Conservation (phyloP, 805 yeast species). For the Schwanniomyces sp. region DNA sequence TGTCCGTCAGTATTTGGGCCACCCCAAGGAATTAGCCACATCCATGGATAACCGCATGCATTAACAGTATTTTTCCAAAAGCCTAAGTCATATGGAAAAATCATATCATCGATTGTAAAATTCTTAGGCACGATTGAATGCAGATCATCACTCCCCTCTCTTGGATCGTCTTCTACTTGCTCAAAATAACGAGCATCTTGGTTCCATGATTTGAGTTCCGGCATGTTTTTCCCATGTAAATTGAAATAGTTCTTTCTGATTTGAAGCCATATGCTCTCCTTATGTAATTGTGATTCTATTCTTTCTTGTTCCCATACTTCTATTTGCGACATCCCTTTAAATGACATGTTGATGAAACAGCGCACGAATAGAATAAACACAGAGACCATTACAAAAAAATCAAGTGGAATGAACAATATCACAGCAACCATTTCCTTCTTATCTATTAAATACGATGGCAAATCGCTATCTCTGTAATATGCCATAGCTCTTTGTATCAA, state of each 20-base stretch:
- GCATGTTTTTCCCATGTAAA: slow-evolving; percentile 42
- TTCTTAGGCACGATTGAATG: slow-evolving; percentile 26
- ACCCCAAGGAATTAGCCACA: slow-evolving; percentile 76
- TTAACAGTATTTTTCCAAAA: slow-evolving; percentile 50
- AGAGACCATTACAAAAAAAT: slow-evolving; percentile 59
- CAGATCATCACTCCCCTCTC: slow-evolving; percentile 4
- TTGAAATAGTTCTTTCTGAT: slow-evolving; percentile 44
- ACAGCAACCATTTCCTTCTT: slow-evolving; percentile 55
- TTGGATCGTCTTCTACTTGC: not conserved
- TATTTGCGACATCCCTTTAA: slow-evolving; percentile 80
- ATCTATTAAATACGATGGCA: slow-evolving; percentile 58
- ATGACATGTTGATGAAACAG: slow-evolving; percentile 53
- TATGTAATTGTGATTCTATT: slow-evolving; percentile 61
- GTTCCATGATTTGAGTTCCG: slow-evolving; percentile 50
- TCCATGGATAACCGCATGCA: slow-evolving; percentile 61
- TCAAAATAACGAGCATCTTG: slow-evolving; percentile 13
- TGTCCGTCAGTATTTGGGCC: slow-evolving; percentile 61
- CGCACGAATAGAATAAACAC: slow-evolving; percentile 61
- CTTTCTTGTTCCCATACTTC: slow-evolving; percentile 93
- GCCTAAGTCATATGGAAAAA: slow-evolving; percentile 85
- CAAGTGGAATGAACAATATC: slow-evolving; percentile 52
- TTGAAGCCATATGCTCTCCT: slow-evolving; percentile 53
- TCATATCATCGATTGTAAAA: slow-evolving; percentile 60
- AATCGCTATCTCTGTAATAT: slow-evolving; percentile 48
- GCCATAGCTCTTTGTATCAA: slow-evolving; percentile 37